A percentile compares a stretch with the other conserved stretches of the same genome.
These are phyloP conservation scores for Cylindrotheca fusiformis DNA, from an alignment of 108 stramenopile genomes.

Conservation along the genomic window DNA sequence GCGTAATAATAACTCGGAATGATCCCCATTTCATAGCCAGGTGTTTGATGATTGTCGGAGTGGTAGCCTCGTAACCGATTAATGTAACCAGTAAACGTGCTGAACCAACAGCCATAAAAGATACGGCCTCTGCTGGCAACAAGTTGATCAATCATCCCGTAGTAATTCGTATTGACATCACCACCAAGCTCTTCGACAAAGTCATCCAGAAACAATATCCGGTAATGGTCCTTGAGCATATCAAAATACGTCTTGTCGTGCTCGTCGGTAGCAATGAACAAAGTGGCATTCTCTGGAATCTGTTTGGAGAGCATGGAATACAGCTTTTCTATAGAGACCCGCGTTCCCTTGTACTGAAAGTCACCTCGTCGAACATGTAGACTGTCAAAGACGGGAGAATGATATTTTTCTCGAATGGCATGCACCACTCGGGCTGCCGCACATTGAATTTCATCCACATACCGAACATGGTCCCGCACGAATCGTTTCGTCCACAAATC, in stretches of 20 bases:
- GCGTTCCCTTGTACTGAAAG: slow-evolving; percentile 59
- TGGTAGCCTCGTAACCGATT: slow-evolving; percentile 81
- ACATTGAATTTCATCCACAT: slow-evolving; percentile 80
- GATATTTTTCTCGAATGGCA: slow-evolving; percentile 45
- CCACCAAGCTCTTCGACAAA: slow-evolving; percentile 35
- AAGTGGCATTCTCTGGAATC: slow-evolving; percentile 30
- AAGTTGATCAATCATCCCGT: slow-evolving; percentile 82
- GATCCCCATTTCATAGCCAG: slow-evolving; percentile 60
- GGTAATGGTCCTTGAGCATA: slow-evolving; percentile 52
- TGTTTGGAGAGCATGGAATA: slow-evolving; percentile 35
- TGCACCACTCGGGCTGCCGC: slow-evolving; percentile 75
- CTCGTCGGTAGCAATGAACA: slow-evolving; percentile 86
- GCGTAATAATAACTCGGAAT: slow-evolving; percentile 51
- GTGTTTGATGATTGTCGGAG: slow-evolving; percentile 41
- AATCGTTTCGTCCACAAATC: slow-evolving; percentile 77
- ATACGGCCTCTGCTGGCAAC: slow-evolving; percentile 62
- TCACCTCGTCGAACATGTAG: slow-evolving; percentile 75
- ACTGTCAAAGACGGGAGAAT: slow-evolving; percentile 16
- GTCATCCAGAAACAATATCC: slow-evolving; percentile 71
- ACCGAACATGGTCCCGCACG: slow-evolving; percentile 74
- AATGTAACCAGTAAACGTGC: slow-evolving; percentile 68
- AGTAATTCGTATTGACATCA: slow-evolving; percentile 35
- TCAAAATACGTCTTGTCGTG: slow-evolving; percentile 72
- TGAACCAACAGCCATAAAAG: slow-evolving; percentile 40
- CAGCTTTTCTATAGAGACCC: slow-evolving; percentile 47